These are phyloP conservation scores for Comarum palustre DNA, from an alignment of 306 rosid species.

Conservation along the genomic window DNA sequence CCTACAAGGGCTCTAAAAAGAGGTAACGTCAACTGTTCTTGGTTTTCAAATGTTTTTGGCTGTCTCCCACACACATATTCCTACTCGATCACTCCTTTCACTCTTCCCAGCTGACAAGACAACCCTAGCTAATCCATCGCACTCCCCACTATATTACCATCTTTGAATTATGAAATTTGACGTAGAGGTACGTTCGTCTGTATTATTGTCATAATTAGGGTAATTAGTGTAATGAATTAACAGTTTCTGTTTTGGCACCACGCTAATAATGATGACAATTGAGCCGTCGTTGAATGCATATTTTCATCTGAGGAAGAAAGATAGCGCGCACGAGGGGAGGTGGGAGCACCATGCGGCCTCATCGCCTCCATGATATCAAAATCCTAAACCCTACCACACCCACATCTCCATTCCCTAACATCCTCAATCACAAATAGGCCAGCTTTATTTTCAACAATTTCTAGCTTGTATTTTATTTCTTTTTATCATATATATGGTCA, in stretches of 20 bases:
- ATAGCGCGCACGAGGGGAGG: slow-evolving; percentile 64
- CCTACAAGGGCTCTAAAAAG: slow-evolving; percentile 47
- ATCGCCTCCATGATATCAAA: slow-evolving; percentile 21
- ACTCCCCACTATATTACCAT: neutral
- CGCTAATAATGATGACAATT: slow-evolving; percentile 47
- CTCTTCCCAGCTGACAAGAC: slow-evolving; percentile 46
- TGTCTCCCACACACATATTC: slow-evolving; percentile 60
- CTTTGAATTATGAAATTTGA: neutral
- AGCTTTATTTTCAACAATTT: neutral
- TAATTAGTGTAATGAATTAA: neutral
- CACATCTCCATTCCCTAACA: slow-evolving; percentile 1
- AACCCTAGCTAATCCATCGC: slow-evolving; percentile 39
- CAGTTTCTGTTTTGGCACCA: slow-evolving; percentile 35
- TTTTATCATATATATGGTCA: neutral
- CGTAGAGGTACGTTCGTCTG: neutral
- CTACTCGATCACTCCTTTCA: slow-evolving; percentile 18
- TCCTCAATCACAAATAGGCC: neutral
- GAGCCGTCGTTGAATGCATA: slow-evolving; percentile 5
- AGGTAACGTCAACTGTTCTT: slow-evolving; percentile 63
- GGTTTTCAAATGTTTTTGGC: slow-evolving; percentile 53
- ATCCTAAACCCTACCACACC: slow-evolving; percentile 36
- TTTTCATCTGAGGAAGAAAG: slow-evolving; percentile 21
- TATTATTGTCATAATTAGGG: slow-evolving; percentile 2
- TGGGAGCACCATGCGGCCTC: slow-evolving; percentile 46
- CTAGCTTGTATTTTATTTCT: neutral